Conservation (phyloP, 108 stramenopile genomes). For the Skeletonema marinoi region DNA sequence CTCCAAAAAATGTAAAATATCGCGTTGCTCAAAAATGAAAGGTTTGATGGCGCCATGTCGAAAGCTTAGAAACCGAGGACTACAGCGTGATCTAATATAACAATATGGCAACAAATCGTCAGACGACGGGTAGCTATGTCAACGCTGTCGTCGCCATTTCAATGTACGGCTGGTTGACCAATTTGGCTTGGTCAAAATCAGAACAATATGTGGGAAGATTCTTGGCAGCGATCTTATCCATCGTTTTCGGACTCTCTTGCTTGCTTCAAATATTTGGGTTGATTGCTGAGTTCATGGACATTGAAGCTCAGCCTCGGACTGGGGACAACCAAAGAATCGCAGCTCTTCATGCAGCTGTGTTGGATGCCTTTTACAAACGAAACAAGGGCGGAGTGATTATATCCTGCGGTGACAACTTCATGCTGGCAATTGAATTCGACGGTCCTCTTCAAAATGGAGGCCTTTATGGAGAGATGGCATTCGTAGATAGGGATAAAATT, state of each 20-base stretch:
- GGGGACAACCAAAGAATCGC: background rate
- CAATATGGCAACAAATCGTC: too few species aligned
- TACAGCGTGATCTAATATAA: too few species aligned
- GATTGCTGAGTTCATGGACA: background rate
- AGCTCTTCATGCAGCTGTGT: slow-evolving; percentile 5
- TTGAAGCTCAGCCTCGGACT: background rate
- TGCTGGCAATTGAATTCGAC: slow-evolving; percentile 15
- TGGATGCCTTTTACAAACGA: slow-evolving; percentile 1
- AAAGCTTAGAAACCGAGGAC: too few species aligned
- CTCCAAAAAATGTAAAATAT: too few species aligned
- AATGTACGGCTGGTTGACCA: background rate
- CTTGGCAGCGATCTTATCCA: background rate
- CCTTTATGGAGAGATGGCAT: slow-evolving; percentile 10
- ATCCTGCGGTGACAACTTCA: slow-evolving; percentile 9
- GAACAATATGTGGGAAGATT: background rate
- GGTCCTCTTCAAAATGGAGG: slow-evolving; percentile 5
- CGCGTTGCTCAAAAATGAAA: too few species aligned
- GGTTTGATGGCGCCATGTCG: too few species aligned
- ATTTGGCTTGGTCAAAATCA: background rate
- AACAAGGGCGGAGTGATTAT: slow-evolving; percentile 8
- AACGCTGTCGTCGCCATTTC: background rate
- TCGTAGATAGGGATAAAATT: background rate
- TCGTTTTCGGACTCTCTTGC: background rate
- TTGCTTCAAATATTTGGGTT: background rate
- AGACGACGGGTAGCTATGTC: too few species aligned